Base-by-base conservation (phyloP, 2,329 filamentous ascomycete species). In the Talaromyces sp. region DNA sequence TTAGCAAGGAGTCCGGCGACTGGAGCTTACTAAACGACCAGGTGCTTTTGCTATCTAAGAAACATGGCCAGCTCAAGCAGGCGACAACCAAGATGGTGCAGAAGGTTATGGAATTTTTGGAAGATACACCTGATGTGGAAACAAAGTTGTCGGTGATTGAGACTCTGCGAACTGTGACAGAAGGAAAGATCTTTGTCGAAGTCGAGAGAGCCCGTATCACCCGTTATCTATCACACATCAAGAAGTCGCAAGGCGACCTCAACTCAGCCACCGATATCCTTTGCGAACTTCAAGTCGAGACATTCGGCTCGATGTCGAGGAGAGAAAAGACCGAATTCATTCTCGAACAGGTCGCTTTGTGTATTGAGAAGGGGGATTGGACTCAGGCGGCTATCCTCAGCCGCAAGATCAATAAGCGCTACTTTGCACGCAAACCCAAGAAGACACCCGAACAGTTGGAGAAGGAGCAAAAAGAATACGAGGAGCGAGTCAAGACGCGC, bases 101-200 rank as follows among this genome's bases (percentile, higher is more conserved):
- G 84, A 90, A 89, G 58, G 93, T 97, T 68, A 97, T 99, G 89
- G 85, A 84, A 67, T 97, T 98, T 79, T 82, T 99, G 74, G 91
- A 96, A 75, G 88, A 91, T 56, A 93, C 93, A 25, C 93, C 95
- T 38, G 90, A 88, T 74, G 75, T 92, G 67, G 93, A 97, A 72
- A 93, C 88, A 40, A 99, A 98, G 83, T 84, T 99, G 65, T 90
- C 91, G 25, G 88, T 97, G 67, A 99, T 99, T 74, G 94, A 99
- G 81, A 96, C 94, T 1, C 80, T 99, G 74, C 88, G 95, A 72
- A 98, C 94, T 49, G 94, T 99, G 58, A 99, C 95, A 8, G 95
- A 99, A 81, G 95, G 95, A 81, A 99, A 99, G 90, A 99, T 99
- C 78, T 99, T 99, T 74, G 94, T 99, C 73, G 95, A 99, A 83